A percentile compares a stretch with the other conserved stretches of the same genome.
phyloP scores from a whole-genome alignment of 2,329 filamentous ascomycete genomes.

The Monascus ruber region DNA sequence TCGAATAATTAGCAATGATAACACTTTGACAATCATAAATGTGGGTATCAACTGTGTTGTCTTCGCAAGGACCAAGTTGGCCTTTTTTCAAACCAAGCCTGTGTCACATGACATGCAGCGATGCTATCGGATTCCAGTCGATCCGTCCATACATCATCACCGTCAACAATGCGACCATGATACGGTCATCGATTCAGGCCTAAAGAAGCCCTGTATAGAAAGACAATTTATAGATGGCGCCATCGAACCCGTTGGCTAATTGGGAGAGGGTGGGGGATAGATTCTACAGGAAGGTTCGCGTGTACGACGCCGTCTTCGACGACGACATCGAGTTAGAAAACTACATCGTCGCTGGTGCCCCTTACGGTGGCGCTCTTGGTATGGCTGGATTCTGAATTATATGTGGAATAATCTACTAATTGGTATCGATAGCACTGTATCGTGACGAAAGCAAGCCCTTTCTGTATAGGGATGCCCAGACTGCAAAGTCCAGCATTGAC shows the following conservation, averaged over 20 bases:
- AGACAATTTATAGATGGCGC: constrained; percentile 25
- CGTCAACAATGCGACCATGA: too few species aligned
- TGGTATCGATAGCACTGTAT: constrained; percentile 56
- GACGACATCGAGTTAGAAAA: constrained; percentile 89
- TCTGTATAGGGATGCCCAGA: constrained; percentile 59
- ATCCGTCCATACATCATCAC: too few species aligned
- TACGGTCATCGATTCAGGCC: too few species aligned
- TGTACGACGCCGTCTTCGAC: constrained; percentile 90
- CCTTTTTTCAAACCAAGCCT: too few species aligned
- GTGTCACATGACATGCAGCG: too few species aligned
- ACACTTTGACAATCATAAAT: too few species aligned
- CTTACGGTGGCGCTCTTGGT: constrained; percentile 90
- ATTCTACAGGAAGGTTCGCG: constrained; percentile 89
- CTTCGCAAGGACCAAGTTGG: too few species aligned
- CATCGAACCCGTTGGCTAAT: constrained; percentile 62
- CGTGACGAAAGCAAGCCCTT: constrained; percentile 79
- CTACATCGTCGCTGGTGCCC: constrained; percentile 81
- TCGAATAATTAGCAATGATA: too few species aligned
- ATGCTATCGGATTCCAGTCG: too few species aligned
- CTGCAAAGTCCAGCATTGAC: constrained; percentile 74
- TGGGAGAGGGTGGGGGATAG: constrained; percentile 90
- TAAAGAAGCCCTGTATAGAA: too few species aligned
- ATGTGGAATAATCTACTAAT: constrained; percentile 2
- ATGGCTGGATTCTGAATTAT: constrained; percentile 21
- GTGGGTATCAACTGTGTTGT: too few species aligned